Evolutionary conservation across 805 yeast species (phyloP).

Genomic region (Torulaspora maleeae): DNA sequence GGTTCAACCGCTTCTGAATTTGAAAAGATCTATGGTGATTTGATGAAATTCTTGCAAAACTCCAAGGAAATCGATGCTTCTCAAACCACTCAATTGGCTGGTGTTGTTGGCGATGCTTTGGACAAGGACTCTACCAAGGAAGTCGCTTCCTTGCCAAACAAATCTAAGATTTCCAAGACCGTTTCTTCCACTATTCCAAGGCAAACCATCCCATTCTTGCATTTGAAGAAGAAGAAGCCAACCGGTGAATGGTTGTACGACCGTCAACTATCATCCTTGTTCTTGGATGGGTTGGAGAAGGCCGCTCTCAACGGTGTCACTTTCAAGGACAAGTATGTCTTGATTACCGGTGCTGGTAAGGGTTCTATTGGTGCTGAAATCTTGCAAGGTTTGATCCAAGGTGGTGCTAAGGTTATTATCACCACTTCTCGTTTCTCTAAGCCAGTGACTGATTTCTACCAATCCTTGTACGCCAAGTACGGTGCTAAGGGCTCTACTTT

Average conservation of each 20-base stretch:
- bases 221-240: conserved; percentile 71
- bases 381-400: conserved; percentile 87
- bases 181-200: conserved; percentile 70
- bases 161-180: conserved; percentile 62
- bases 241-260: conserved; percentile 82
- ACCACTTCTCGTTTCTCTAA: conserved; percentile 95
- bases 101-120: conserved; percentile 46
- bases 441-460: conserved; percentile 93
- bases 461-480: conserved; percentile 81
- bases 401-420: conserved; percentile 96
- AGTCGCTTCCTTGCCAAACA: conserved; percentile 78
- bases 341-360: conserved; percentile 97
- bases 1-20: conserved; percentile 65
- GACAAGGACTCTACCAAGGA: conserved; percentile 61
- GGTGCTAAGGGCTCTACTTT: conserved; percentile 92
- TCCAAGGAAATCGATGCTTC: conserved; percentile 68
- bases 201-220: conserved; percentile 91
- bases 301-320: conserved; percentile 94
- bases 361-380: conserved; percentile 98
- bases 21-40: conserved; percentile 64
- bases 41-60: conserved; percentile 62
- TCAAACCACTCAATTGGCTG: conserved; percentile 54
- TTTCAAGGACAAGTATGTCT: conserved; percentile 80
- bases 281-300: conserved; percentile 84
- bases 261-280: conserved; percentile 66